These are phyloP conservation scores for Rhodotorula mucilaginosa DNA, from an alignment of 1,284 basidiomycete genomes.

Conservation along the genomic window DNA sequence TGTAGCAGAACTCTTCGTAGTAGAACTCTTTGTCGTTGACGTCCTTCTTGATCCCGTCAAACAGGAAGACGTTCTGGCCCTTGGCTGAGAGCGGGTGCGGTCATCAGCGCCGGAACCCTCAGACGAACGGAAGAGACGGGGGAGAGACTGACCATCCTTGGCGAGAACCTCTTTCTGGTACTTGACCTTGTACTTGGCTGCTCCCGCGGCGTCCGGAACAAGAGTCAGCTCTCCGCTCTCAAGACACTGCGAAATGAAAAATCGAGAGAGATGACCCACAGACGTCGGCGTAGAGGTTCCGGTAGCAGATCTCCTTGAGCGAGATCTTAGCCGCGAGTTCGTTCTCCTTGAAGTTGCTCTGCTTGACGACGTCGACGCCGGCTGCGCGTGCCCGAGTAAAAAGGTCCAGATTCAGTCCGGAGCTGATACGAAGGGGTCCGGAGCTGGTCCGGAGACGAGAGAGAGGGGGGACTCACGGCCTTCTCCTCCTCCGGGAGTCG, in stretches of 20 bases:
- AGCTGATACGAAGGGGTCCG: neutral
- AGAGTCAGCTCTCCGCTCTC: neutral
- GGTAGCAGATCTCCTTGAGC: conserved; percentile 13
- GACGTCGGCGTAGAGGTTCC: conserved; percentile 13
- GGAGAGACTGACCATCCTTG: neutral
- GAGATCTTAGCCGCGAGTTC: neutral
- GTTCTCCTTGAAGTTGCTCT: neutral
- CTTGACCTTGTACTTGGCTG: conserved; percentile 6
- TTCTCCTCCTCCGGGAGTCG: neutral
- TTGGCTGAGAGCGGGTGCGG: neutral
- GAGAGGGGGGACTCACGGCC: neutral
- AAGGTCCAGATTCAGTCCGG: neutral
- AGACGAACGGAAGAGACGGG: neutral
- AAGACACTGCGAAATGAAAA: too few species aligned
- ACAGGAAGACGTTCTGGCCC: conserved; percentile 11
- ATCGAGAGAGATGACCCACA: neutral
- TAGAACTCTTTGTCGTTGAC: conserved; percentile 12
- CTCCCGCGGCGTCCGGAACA: neutral
- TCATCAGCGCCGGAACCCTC: neutral
- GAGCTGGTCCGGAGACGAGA: neutral
- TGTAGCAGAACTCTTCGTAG: conserved; percentile 19
- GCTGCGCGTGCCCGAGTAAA: neutral
- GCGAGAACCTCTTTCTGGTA: conserved; percentile 5
- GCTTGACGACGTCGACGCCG: conserved; percentile 1
- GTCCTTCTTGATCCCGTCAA: conserved; percentile 6